Evolutionary conservation across 1,284 basidiomycete genomes (phyloP), one percentile per base, ranked within the genome.

Genomic region (Rhodotorula sp.): DNA sequence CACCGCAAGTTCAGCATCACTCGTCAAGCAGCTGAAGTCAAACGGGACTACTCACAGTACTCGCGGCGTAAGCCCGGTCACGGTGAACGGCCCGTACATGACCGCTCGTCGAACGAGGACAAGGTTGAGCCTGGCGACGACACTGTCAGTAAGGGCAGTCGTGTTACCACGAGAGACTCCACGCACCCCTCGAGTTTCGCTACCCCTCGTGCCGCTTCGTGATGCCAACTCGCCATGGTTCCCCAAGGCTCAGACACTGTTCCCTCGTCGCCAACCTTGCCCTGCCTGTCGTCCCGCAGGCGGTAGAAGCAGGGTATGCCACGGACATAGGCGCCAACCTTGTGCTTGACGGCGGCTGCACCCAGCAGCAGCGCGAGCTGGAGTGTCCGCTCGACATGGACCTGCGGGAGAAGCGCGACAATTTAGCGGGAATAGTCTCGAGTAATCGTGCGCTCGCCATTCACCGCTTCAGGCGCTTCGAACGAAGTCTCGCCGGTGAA

Each of bases 331-430:
- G 44, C 65, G 26, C 63, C 63, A 9, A 57, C 62, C 1, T 65
- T 51, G 30, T 37, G 34, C 20, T 37, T 47, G n/a, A 64, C 62
- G 15, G 72, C 72, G 1, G 62, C 37, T 3, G 44, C 26, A 8
- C 67, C 70, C 24, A 74, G 64, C 37, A 59, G 28, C 16, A 71
- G 30, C 0, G 72, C 72, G 30, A 74, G 67, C 2, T 63, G 51
- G 4, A 74, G 57, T 2, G 72, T 74, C 2, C 72, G 70, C 24
- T 74, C 72, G 51, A 68, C 31, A 47, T 74, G 72, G 22, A 73
- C 71, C 71, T 72, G 62, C 30, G 13, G 6, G 54, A 15, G 18
- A 9, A 34, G 54, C 34, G 47, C 44, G 18, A 13, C 9, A 5
- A 1, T 13, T 60, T 46, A 60, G 64, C 31, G 28, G n/a, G 46